These are phyloP conservation scores for Citrullus mucosospermus DNA, from an alignment of 306 rosid genomes.

Conservation along the genomic window DNA sequence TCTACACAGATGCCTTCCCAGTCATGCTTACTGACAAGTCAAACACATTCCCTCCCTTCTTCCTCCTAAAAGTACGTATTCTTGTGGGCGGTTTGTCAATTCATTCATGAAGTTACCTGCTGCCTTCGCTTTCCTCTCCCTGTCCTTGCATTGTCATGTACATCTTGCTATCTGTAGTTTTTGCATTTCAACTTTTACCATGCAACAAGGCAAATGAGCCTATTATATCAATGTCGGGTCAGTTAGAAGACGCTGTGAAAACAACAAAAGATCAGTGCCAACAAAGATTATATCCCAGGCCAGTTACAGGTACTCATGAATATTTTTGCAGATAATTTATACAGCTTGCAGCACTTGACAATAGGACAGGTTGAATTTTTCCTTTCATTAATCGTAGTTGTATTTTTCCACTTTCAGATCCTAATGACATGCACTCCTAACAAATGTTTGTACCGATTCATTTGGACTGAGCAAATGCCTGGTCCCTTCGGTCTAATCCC, in stretches of 20 bases:
- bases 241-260: not conserved
- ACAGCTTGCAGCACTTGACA: slow-evolving; percentile 76
- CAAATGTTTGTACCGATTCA: not conserved
- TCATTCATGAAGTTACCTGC: not conserved
- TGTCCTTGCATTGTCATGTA: not conserved
- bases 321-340: slow-evolving; percentile 71
- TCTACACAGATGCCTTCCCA: not conserved
- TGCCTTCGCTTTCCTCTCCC: not conserved
- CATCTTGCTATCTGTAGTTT: not conserved
- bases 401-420: not conserved
- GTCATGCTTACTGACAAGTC: not conserved
- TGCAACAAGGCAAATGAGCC: not conserved
- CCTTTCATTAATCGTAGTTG: not conserved
- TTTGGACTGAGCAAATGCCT: not conserved
- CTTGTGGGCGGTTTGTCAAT: not conserved
- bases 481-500: not conserved
- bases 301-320: slow-evolving; percentile 72
- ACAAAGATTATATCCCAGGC: slow-evolving; percentile 52
- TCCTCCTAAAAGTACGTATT: not conserved
- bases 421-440: not conserved
- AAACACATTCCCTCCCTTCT: not conserved
- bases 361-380: slow-evolving; percentile 32
- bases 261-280: slow-evolving; percentile 13
- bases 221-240: not conserved
- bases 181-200: not conserved